Conservation (phyloP, 805 yeast species). For the Yamadazyma kitorensis region DNA sequence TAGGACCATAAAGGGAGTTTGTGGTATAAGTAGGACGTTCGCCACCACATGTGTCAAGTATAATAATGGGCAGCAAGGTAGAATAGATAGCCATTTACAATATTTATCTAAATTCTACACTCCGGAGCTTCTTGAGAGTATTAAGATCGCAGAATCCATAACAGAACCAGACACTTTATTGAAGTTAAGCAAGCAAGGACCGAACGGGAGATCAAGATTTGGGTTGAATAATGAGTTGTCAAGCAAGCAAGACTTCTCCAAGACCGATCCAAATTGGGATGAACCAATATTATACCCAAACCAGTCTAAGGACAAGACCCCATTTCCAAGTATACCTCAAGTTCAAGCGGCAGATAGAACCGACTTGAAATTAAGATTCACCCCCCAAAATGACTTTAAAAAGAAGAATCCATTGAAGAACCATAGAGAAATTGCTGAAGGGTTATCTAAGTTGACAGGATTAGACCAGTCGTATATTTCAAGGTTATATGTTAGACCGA, state of each 20-base stretch:
- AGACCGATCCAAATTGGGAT: slow-evolving; percentile 76
- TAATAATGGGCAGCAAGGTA: too few species aligned
- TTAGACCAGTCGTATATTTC: slow-evolving; percentile 59
- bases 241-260: slow-evolving; percentile 57
- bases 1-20: too few species aligned
- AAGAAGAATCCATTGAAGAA: slow-evolving; percentile 15
- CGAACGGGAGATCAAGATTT: slow-evolving; percentile 42
- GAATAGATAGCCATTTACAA: slow-evolving; percentile 45
- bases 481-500: slow-evolving; percentile 59
- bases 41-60: too few species aligned
- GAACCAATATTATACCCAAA: slow-evolving; percentile 49
- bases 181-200: slow-evolving; percentile 31
- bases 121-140: slow-evolving; percentile 76
- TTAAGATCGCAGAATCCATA: slow-evolving; percentile 73
- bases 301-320: slow-evolving; percentile 47
- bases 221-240: slow-evolving; percentile 61
- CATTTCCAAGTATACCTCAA: slow-evolving; percentile 57
- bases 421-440: slow-evolving; percentile 43
- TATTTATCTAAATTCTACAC: slow-evolving; percentile 74
- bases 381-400: slow-evolving; percentile 15
- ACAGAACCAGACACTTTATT: slow-evolving; percentile 64
- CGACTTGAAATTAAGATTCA: slow-evolving; percentile 36
- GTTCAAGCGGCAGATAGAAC: slow-evolving; percentile 51
- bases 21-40: too few species aligned
- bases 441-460: slow-evolving; percentile 63